phyloP scores from a whole-genome alignment of 1,139 yeast species.

The Starmera stellimalicola region DNA sequence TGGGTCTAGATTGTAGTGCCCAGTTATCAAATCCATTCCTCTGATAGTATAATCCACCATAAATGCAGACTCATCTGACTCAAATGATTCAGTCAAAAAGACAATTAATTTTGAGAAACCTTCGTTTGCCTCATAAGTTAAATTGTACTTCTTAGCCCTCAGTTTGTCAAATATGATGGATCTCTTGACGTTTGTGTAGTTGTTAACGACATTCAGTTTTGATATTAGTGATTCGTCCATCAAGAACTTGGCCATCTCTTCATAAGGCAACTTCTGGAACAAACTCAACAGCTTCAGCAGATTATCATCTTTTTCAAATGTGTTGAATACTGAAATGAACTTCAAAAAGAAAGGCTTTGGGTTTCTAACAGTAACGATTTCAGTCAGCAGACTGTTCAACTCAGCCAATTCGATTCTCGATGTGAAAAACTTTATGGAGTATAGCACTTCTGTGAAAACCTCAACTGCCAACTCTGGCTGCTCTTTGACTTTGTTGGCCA shows the following conservation, averaged over 20 bases:
- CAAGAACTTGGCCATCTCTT: constrained; percentile 7
- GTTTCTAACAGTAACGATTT: constrained; percentile 1
- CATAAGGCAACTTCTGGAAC: constrained; percentile 6
- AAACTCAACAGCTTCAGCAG: constrained; percentile 5
- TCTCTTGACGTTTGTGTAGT: constrained; percentile 2
- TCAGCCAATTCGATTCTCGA: constrained; percentile 5
- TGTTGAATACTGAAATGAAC: constrained; percentile 11
- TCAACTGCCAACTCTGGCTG: constrained; percentile 4
- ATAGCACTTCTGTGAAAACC: constrained; percentile 14
- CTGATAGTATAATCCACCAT: constrained; percentile 40
- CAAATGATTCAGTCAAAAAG: constrained; percentile 38
- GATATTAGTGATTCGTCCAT: constrained; percentile 5
- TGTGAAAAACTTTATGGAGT: constrained; percentile 10
- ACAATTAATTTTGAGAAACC: constrained; percentile 67
- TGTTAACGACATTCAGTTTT: constrained; percentile 5
- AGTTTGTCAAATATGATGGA: constrained; percentile 4
- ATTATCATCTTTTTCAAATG: constrained; percentile 9
- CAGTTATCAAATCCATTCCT: constrained; percentile 52
- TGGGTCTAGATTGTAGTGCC: constrained; percentile 74
- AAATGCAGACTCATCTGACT: constrained; percentile 29
- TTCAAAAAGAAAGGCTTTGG: constrained; percentile 5
- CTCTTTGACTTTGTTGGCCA: constrained; percentile 1
- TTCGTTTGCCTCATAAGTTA: constrained; percentile 70
- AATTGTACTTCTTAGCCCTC: constrained; percentile 64
- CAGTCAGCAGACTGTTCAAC: constrained; percentile 5